A percentile compares a stretch with the other conserved stretches of the same genome.
Conservation (phyloP, 371 early-diverging fungal species). For the Syncephalis plumigaleata region DNA sequence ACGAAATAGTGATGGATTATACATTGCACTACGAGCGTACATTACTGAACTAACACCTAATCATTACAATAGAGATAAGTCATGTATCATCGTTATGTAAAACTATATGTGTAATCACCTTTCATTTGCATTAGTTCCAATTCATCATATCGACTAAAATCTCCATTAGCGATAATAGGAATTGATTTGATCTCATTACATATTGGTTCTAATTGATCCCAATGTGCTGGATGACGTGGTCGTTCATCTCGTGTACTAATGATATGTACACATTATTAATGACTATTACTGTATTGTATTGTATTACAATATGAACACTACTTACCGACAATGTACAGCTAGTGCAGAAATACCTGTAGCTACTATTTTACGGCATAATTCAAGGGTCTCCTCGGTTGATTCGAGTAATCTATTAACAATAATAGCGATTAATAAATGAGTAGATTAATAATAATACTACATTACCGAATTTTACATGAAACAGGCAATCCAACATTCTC, state of each 20-base stretch:
- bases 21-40: slow-evolving; percentile 76
- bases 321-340: slow-evolving; percentile 77
- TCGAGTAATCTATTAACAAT: slow-evolving; percentile 32
- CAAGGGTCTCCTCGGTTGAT: slow-evolving; percentile 57
- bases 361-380: slow-evolving; percentile 61
- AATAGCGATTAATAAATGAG: background rate
- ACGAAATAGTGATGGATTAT: slow-evolving; percentile 70
- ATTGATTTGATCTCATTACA: slow-evolving; percentile 36
- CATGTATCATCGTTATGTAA: background rate
- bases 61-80: background rate
- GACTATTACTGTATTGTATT: background rate
- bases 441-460: background rate
- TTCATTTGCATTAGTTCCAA: slow-evolving; percentile 31
- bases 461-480: slow-evolving; percentile 52
- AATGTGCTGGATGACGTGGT: slow-evolving; percentile 61
- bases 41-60: slow-evolving; percentile 51
- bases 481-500: slow-evolving; percentile 53
- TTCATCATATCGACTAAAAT: slow-evolving; percentile 47
- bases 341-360: slow-evolving; percentile 76
- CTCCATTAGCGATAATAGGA: slow-evolving; percentile 90
- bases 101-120: slow-evolving; percentile 9
- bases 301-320: background rate
- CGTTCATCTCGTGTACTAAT: slow-evolving; percentile 45
- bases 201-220: slow-evolving; percentile 64
- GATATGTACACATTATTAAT: background rate